Evolutionary conservation across 2,329 filamentous ascomycete genomes (phyloP).

Genomic region (Aspergillus fructus): DNA sequence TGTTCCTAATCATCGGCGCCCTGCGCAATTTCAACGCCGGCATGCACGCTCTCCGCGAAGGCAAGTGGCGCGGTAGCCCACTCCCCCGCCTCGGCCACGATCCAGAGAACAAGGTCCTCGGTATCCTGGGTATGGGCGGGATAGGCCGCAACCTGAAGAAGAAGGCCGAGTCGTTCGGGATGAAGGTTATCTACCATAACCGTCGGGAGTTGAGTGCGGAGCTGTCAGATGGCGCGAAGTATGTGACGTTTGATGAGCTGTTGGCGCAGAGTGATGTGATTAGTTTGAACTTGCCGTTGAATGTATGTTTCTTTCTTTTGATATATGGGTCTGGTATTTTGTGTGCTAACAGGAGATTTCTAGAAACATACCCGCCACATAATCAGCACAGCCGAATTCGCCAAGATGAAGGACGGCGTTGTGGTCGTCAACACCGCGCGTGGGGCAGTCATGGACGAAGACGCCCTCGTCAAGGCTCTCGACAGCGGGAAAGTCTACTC

Average conservation of each 20-base stretch:
- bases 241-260: constrained; percentile 69
- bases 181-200: constrained; percentile 75
- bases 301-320: constrained; percentile 54
- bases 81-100: constrained; percentile 66
- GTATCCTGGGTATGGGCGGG: constrained; percentile 82
- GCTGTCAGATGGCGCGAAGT: constrained; percentile 39
- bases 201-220: constrained; percentile 60
- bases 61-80: constrained; percentile 64
- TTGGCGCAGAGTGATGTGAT: constrained; percentile 70
- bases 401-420: constrained; percentile 73
- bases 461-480: constrained; percentile 72
- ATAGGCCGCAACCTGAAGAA: constrained; percentile 75
- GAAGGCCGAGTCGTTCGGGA: constrained; percentile 73
- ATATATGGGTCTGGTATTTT: too few species aligned
- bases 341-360: neutral
- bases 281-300: constrained; percentile 77
- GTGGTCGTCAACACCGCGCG: constrained; percentile 81
- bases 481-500: constrained; percentile 68
- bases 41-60: constrained; percentile 64
- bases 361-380: constrained; percentile 69
- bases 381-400: constrained; percentile 69
- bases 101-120: constrained; percentile 73
- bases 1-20: constrained; percentile 79
- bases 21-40: constrained; percentile 69
- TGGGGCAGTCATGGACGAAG: constrained; percentile 79